Percentiles rank a stretch among this genome's conserved stretches.
Evolutionary conservation across 768 basidiomycete genomes (phyloP).

Genomic region (Hemileccinum rubropunctum): DNA sequence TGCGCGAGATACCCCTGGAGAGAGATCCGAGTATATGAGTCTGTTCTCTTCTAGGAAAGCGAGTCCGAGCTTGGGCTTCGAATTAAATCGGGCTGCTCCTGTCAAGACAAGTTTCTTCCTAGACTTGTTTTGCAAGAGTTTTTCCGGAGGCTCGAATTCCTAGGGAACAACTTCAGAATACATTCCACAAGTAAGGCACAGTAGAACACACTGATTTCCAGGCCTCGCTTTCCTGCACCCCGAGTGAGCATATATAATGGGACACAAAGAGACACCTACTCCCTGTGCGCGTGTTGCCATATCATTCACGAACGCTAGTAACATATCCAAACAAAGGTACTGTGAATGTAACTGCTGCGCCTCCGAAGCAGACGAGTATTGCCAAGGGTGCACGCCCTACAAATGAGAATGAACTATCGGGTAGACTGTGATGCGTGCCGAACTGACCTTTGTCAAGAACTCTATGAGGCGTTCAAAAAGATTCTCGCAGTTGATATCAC

Average conservation of each 20-base stretch:
- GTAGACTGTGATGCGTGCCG: background rate
- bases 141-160: slow-evolving; percentile 55
- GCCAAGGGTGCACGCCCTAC: slow-evolving; percentile 78
- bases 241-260: slow-evolving; percentile 10
- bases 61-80: slow-evolving; percentile 88
- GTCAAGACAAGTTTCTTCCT: slow-evolving; percentile 83
- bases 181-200: slow-evolving; percentile 31
- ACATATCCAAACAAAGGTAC: slow-evolving; percentile 81
- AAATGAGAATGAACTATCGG: slow-evolving; percentile 3
- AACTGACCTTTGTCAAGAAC: slow-evolving; percentile 78
- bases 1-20: slow-evolving; percentile 51
- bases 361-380: slow-evolving; percentile 55
- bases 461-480: slow-evolving; percentile 86
- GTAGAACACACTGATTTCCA: slow-evolving; percentile 62
- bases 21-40: slow-evolving; percentile 73
- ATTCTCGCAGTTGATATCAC: slow-evolving; percentile 95
- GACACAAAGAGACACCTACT: slow-evolving; percentile 32
- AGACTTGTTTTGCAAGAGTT: slow-evolving; percentile 67
- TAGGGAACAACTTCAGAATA: slow-evolving; percentile 25
- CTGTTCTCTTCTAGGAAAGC: slow-evolving; percentile 91
- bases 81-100: slow-evolving; percentile 85
- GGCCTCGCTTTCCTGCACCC: slow-evolving; percentile 38
- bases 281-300: slow-evolving; percentile 70
- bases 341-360: slow-evolving; percentile 75
- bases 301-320: slow-evolving; percentile 83